phyloP scores from a whole-genome alignment of 2,329 filamentous ascomycete genomes.

The Fusarium humuli region DNA sequence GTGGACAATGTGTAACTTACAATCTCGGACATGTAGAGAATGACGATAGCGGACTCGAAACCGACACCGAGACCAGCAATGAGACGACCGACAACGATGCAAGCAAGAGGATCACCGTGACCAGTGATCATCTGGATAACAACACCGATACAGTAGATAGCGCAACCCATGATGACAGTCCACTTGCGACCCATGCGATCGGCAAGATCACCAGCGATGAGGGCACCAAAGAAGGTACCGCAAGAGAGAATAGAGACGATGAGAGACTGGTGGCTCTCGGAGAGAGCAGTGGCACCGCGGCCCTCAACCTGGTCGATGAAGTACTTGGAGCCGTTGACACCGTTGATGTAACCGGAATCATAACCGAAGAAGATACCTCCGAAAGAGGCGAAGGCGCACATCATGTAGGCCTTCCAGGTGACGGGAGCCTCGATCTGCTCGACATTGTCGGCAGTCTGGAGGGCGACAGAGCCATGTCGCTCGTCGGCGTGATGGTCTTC shows the following conservation, averaged over 20 bases:
- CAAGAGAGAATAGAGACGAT: conserved; percentile 82
- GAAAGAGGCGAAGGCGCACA: conserved; percentile 77
- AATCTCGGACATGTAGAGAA: conserved; percentile 45
- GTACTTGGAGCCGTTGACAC: conserved; percentile 64
- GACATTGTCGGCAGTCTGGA: conserved; percentile 63
- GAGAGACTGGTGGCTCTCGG: conserved; percentile 61
- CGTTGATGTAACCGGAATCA: conserved; percentile 81
- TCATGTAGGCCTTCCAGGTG: conserved; percentile 74
- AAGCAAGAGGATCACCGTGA: conserved; percentile 34
- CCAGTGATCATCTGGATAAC: conserved; percentile 51
- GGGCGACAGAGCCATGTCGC: conserved; percentile 47
- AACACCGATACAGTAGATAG: conserved; percentile 76
- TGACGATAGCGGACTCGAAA: conserved; percentile 43
- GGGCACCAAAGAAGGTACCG: conserved; percentile 81
- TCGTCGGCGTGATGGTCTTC: conserved; percentile 39
- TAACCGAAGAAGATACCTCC: conserved; percentile 84
- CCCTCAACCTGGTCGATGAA: conserved; percentile 67
- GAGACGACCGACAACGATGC: conserved; percentile 41
- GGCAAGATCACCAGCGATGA: conserved; percentile 81
- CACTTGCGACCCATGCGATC: conserved; percentile 80
- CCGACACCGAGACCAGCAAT: conserved; percentile 39
- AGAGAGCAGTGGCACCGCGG: conserved; percentile 49
- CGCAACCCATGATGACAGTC: conserved; percentile 78
- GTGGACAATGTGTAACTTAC: conserved; percentile 66
- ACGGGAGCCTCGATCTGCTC: conserved; percentile 74